phyloP scores from a whole-genome alignment of 75 land plant genomes.

The Pseudotsuga menziesii region DNA sequence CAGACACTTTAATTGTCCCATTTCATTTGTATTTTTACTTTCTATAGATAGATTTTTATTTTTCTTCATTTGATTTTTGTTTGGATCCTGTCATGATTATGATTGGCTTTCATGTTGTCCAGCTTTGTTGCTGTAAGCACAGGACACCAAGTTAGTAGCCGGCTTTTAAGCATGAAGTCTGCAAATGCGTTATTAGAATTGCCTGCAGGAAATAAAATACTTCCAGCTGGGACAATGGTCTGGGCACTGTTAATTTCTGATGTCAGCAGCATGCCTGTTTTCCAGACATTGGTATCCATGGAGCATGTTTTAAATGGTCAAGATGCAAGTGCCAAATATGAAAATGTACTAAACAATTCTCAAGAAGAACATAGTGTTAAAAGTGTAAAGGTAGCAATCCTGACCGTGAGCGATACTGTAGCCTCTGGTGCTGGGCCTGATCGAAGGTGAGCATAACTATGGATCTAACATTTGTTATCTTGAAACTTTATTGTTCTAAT shows the following conservation, averaged over 20 bases:
- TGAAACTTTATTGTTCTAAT: not conserved
- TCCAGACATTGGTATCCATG: not conserved
- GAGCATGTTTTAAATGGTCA: not conserved
- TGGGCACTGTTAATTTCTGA: slow-evolving; percentile 78
- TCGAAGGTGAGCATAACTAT: slow-evolving; percentile 58
- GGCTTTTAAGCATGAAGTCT: slow-evolving; percentile 88
- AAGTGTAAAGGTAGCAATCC: slow-evolving; percentile 60
- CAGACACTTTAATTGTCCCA: not conserved
- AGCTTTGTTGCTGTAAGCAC: slow-evolving; percentile 96
- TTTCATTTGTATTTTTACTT: not conserved
- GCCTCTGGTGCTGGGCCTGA: slow-evolving; percentile 89
- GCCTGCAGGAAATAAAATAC: slow-evolving; percentile 44
- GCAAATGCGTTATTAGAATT: slow-evolving; percentile 88
- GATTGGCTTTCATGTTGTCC: slow-evolving; percentile 3
- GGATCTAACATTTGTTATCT: not conserved
- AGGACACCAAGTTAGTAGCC: slow-evolving; percentile 86
- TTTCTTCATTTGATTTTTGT: not conserved
- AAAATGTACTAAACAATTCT: not conserved
- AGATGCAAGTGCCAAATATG: not conserved
- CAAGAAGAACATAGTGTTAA: slow-evolving; percentile 14
- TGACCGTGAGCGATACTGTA: slow-evolving; percentile 98
- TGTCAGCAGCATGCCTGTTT: slow-evolving; percentile 23
- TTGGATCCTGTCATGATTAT: not conserved
- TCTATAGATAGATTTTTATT: not conserved
- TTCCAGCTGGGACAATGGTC: slow-evolving; percentile 65